These are phyloP conservation scores for Picea sitchensis DNA, from an alignment of 75 land plant species.

Conservation along the genomic window DNA sequence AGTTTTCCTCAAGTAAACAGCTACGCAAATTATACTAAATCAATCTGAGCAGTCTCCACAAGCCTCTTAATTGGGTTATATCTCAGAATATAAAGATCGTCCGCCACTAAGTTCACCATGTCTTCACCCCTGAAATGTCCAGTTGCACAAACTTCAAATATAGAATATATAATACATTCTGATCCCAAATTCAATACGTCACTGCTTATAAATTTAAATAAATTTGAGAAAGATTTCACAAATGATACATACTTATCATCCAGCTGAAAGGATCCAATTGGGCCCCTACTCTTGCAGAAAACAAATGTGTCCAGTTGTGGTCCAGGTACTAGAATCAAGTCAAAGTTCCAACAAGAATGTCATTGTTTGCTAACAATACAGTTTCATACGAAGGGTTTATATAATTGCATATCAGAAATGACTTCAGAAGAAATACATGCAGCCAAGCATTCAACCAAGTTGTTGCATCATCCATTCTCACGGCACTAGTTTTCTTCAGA, in stretches of 20 bases:
- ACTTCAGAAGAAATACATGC: neutral
- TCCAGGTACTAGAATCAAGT: constrained; percentile 54
- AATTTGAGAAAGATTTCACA: neutral
- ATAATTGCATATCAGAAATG: neutral
- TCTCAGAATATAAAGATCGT: constrained; percentile 70
- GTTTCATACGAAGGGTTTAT: neutral
- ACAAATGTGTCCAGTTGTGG: constrained; percentile 82
- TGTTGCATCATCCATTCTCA: neutral
- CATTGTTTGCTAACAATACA: neutral
- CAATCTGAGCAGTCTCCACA: constrained; percentile 73
- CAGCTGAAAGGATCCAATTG: constrained; percentile 69
- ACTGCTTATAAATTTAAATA: neutral
- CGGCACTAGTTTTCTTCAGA: neutral
- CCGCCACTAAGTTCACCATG: constrained; percentile 57
- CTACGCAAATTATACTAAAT: constrained; percentile 48
- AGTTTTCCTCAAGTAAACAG: too few species aligned
- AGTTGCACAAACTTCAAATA: neutral
- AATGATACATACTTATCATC: constrained; percentile 62
- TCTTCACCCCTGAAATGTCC: constrained; percentile 63
- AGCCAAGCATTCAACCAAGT: neutral
- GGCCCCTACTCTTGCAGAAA: constrained; percentile 65
- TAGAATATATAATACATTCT: neutral
- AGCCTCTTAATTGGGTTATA: constrained; percentile 75
- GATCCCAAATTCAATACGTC: neutral
- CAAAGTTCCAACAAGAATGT: neutral